A percentile compares a stretch with the other conserved stretches of the same genome.
Evolutionary conservation across 2,329 filamentous ascomycete genomes (phyloP).

Genomic region (Fusarium tupiense): DNA sequence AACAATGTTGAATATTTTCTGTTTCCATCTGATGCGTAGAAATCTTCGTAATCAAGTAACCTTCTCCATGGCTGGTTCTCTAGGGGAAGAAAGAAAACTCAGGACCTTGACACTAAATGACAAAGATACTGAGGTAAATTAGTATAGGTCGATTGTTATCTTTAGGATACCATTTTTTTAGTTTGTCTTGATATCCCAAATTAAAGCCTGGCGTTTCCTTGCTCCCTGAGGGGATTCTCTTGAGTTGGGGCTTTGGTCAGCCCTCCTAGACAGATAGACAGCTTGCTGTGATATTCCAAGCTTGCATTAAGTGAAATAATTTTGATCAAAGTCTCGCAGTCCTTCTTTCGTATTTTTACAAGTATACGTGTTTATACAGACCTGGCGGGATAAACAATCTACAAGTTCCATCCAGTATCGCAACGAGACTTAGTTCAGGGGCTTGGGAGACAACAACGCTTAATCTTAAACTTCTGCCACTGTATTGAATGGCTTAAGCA

Average conservation of each 20-base stretch:
- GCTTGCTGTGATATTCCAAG: too few relatives aligned
- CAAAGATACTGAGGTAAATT: background rate
- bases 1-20: background rate
- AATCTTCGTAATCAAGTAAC: fast-evolving
- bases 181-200: fast-evolving
- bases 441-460: too few relatives aligned
- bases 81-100: background rate
- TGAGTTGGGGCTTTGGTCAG: too few relatives aligned
- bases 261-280: background rate
- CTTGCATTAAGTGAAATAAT: fast-evolving
- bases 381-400: fast-evolving
- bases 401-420: too few relatives aligned
- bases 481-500: fast-evolving
- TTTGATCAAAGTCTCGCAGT: fast-evolving
- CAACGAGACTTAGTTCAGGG: too few relatives aligned
- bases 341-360: fast-evolving
- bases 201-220: background rate
- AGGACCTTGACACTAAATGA: background rate
- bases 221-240: fast-evolving
- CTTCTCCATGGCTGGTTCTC: too few relatives aligned
- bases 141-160: fast-evolving
- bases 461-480: background rate
- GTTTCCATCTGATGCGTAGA: background rate
- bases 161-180: fast-evolving
- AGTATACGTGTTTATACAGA: fast-evolving